Base-by-base conservation (phyloP, 345 rosid species). In the Abelmoschus esculentus region DNA sequence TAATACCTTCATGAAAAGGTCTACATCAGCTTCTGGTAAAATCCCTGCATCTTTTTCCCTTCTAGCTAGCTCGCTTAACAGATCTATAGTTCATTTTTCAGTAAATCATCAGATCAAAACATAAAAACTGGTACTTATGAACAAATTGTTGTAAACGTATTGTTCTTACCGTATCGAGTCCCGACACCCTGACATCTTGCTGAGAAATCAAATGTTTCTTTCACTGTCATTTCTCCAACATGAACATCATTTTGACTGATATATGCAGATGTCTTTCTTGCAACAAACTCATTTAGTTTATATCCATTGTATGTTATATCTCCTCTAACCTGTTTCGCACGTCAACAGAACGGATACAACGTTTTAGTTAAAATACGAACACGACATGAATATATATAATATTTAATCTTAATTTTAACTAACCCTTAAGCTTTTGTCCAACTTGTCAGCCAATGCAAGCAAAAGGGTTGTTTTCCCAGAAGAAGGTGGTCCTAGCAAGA, bases 181-280 rank as follows among this genome's bases (percentile, higher is more conserved):
- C 99, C 99, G 54, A 89, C 89, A 11, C 99, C 99, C 75, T 83
- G 96, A 70, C 99, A 93, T 58, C 96, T 85, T 11, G 97, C 96
- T 2, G 97, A 93, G 80, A 93, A 93, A 79, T 93, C 97, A 0
- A 93, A 76, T 12, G 97, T 93, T 79, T 93, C 98, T 83, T 84
- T 89, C 7, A 93, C 97, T 0, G 97, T 93, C 97, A 93, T 79
- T 17, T 81, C 89, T 73, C 95, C 98, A 3, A 86, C 75, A 71
- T 93, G 98, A 78, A 88, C 91, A 75, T 93, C 98, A 55, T 91
- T 89, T 78, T 91, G 98, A 70, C 98, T 88, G 63, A 93, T 91
- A 60, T 89, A 93, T 1, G 97, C 98, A 3, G 98, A 89, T 40
- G 97, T 86, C 79, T 93, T 93, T 70, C 78, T 86, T 4, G 98